A percentile compares a stretch with the other conserved stretches of the same genome.
These are phyloP conservation scores for Raphanus raphanistrum DNA, from an alignment of 345 rosid species.

Conservation along the genomic window DNA sequence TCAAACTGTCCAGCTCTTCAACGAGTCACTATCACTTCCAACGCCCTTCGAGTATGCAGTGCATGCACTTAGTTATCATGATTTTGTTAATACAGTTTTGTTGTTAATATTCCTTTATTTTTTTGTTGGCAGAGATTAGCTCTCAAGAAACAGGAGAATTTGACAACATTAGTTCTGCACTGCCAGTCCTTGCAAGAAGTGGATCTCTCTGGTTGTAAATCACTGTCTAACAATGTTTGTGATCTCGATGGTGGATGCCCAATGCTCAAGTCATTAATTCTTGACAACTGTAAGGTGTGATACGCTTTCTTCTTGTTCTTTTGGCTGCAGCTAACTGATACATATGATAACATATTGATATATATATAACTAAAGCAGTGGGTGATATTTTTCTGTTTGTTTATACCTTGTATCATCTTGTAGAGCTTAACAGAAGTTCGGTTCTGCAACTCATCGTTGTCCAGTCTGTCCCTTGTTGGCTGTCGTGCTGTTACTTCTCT, in stretches of 20 bases:
- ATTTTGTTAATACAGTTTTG: not conserved
- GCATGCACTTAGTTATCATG: not conserved
- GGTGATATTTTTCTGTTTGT: no score
- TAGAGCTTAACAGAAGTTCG: conserved; percentile 78
- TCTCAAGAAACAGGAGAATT: conserved; percentile 85
- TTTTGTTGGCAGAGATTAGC: conserved; percentile 74
- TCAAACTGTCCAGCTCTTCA: conserved; percentile 82
- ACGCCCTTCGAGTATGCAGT: conserved; percentile 67
- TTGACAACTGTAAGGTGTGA: conserved; percentile 92
- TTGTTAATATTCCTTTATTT: not conserved
- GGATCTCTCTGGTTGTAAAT: conserved; percentile 94
- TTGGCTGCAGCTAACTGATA: not conserved
- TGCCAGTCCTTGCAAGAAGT: conserved; percentile 88
- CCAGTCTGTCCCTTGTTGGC: conserved; percentile 88
- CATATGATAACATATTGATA: not conserved
- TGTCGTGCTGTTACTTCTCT: conserved; percentile 80
- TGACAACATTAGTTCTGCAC: conserved; percentile 68
- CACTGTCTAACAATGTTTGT: conserved; percentile 63
- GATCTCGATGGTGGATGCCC: conserved; percentile 93
- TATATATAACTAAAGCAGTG: no score
- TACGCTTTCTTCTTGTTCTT: not conserved
- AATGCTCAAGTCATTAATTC: conserved; percentile 76
- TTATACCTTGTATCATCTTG: not conserved
- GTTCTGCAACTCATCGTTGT: conserved; percentile 73
- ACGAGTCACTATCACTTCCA: conserved; percentile 71